These are phyloP conservation scores for Chamaecrista fasciculata DNA, from an alignment of 306 rosid genomes.

Conservation along the genomic window DNA sequence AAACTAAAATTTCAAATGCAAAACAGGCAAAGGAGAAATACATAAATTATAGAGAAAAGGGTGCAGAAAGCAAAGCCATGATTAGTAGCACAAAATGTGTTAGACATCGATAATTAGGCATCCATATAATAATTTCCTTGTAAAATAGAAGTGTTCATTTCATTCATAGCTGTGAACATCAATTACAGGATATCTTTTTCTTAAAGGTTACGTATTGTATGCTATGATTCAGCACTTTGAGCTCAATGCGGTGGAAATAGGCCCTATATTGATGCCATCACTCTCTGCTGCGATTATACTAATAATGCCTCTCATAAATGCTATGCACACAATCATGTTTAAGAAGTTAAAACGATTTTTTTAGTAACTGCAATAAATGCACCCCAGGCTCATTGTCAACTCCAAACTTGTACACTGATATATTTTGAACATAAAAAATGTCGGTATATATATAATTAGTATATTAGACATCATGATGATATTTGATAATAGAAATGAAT, in stretches of 20 bases:
- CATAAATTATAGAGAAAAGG: not conserved
- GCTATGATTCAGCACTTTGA: not conserved
- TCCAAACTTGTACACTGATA: not conserved
- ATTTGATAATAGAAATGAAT: too few relatives aligned
- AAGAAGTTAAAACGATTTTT: too few relatives aligned
- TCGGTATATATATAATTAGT: too few relatives aligned
- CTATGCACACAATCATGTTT: not conserved
- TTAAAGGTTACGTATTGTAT: conserved; percentile 32
- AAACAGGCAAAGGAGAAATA: too few relatives aligned
- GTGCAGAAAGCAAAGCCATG: not conserved
- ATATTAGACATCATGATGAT: not conserved
- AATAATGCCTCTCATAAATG: not conserved
- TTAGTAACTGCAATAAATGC: not conserved
- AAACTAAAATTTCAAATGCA: too few relatives aligned
- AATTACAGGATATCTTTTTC: conserved; percentile 25
- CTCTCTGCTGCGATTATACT: not conserved
- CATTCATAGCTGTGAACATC: not conserved
- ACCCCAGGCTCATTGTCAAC: not conserved
- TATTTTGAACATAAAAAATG: too few relatives aligned
- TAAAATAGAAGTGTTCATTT: not conserved
- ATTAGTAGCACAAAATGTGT: not conserved
- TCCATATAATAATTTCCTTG: not conserved
- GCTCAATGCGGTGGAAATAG: not conserved
- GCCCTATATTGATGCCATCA: not conserved
- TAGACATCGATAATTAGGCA: not conserved